Evolutionary conservation across 2,329 filamentous ascomycete genomes (phyloP), one percentile per base, ranked within the genome.

Genomic region (Cordyceps javanica): DNA sequence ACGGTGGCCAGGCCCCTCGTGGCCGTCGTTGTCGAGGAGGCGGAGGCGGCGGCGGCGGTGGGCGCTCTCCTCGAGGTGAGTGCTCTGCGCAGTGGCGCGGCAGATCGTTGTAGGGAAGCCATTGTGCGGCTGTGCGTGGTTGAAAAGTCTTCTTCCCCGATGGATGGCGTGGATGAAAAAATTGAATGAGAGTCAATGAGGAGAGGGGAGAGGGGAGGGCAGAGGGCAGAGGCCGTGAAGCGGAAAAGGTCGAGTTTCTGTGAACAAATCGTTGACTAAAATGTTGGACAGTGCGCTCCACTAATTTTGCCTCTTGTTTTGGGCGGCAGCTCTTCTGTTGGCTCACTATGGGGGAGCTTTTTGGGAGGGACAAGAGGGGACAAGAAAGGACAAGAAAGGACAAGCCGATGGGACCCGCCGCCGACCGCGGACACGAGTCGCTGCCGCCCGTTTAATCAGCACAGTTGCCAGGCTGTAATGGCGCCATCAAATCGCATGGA

Each of bases 1-100:
- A 79, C 70, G 59, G 78, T 81, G 68, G 78, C 78, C 64, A 79
- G 77, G 45, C 70, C 64, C 61, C 77, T 73, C 60, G 68, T 55
- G 50, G 64, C 57, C 10, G 65, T 51, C 14, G 48, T 28, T 2
- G 51, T 64, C 42, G 71, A 61, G 30, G 72, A 13, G 21, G 48
- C 46, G 10, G 48, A 28, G 19, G 51, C 25, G 32, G 44, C 54
- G 11, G 45, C 34, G 19, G 51, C 19, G 11, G 51, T 39, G n/a
- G n/a, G n/a, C n/a, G n/a, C n/a, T n/a, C n/a, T n/a, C 42, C 44
- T 48, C 56, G 67, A 63, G 60, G 66, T 64, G 32, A 79, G 64
- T 32, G 70, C 74, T 60, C 71, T 70, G 57, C 75, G 72, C 19
- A 79, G 67, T 54, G 77, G 77, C 53, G 67, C 69, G 39, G 73